phyloP scores from a whole-genome alignment of 2,329 filamentous ascomycete species.

The Penicillium sp. region DNA sequence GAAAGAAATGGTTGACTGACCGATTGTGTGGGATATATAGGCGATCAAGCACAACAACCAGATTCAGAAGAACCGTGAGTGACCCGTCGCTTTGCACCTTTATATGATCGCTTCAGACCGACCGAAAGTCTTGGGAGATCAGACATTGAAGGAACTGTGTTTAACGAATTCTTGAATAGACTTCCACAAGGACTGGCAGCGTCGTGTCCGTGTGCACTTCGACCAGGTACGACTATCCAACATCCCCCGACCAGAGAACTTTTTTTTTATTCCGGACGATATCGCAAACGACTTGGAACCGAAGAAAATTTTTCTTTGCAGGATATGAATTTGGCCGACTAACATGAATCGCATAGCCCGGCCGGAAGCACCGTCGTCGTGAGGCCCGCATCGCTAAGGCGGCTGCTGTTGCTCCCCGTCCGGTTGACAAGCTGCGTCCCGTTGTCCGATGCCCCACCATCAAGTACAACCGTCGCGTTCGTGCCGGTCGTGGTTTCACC shows the following conservation, averaged over 20 bases:
- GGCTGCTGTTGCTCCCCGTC: slow-evolving; percentile 86
- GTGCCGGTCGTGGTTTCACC: slow-evolving; percentile 94
- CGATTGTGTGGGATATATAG: slow-evolving; percentile 41
- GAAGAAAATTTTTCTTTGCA: slow-evolving; percentile 13
- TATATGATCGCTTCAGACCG: slow-evolving; percentile 3
- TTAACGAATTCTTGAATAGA: slow-evolving; percentile 48
- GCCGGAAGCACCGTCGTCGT: slow-evolving; percentile 88
- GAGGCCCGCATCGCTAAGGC: slow-evolving; percentile 90
- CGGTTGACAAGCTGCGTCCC: slow-evolving; percentile 92
- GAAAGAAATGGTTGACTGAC: slow-evolving; percentile 18
- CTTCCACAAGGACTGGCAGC: slow-evolving; percentile 99
- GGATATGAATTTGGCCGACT: slow-evolving; percentile 21
- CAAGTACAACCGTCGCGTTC: slow-evolving; percentile 98
- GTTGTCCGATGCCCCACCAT: slow-evolving; percentile 94
- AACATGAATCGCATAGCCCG: slow-evolving; percentile 58
- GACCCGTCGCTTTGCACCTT: slow-evolving; percentile 7
- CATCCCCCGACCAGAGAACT: slow-evolving; percentile 2
- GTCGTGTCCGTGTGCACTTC: slow-evolving; percentile 97
- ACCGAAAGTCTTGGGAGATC: slow-evolving; percentile 15
- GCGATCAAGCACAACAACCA: slow-evolving; percentile 99
- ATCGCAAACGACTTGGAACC: slow-evolving; percentile 12
- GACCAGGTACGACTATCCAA: slow-evolving; percentile 73
- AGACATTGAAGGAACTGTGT: slow-evolving; percentile 17
- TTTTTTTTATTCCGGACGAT: slow-evolving; percentile 12
- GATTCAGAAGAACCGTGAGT: slow-evolving; percentile 88